phyloP scores from a whole-genome alignment of 257 asterid genomes.

The Solanum arcanum region DNA sequence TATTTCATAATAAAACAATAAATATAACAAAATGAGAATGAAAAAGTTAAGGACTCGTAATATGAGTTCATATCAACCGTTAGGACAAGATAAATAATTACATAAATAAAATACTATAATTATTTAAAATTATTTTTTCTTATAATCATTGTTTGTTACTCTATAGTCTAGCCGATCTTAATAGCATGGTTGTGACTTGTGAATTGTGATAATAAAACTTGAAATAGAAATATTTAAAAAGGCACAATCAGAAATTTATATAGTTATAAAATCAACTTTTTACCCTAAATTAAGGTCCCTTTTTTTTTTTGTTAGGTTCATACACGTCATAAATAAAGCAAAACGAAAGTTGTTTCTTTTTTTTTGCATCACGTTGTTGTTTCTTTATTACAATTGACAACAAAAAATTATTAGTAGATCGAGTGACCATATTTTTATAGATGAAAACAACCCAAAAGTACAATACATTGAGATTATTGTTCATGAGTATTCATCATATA shows the following conservation, averaged over 20 bases:
- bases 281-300: neutral
- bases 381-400: neutral
- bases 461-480: neutral
- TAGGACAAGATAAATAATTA: neutral
- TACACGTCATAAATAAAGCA: neutral
- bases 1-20: too few species aligned
- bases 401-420: neutral
- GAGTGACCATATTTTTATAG: neutral
- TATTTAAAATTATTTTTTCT: neutral
- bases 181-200: neutral
- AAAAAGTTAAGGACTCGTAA: neutral
- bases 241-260: neutral
- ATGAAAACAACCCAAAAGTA: neutral
- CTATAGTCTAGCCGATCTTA: neutral
- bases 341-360: neutral
- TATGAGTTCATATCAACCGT: neutral
- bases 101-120: neutral
- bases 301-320: neutral
- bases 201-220: neutral
- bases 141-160: neutral
- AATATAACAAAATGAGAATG: neutral
- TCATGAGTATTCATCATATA: neutral
- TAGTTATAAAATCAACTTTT: neutral
- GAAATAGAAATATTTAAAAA: neutral
- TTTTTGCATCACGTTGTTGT: neutral